phyloP scores from a whole-genome alignment of 176 grass and related monocot species.

The Rhynchospora breviuscula region DNA sequence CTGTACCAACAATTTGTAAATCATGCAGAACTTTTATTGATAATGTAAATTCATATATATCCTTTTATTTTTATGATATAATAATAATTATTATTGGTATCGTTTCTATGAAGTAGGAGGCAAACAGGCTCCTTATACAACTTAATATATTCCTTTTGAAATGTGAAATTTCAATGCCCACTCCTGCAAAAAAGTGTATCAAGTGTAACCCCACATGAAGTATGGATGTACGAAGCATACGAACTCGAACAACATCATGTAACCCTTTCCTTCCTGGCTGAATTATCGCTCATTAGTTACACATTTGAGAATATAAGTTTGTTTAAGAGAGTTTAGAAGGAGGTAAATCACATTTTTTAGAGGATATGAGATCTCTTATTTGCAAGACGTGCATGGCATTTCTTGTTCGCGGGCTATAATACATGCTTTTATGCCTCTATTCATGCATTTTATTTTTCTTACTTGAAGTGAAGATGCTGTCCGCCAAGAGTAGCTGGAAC shows the following conservation, averaged over 20 bases:
- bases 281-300: not conserved
- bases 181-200: not conserved
- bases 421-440: not conserved
- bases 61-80: too few species aligned
- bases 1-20: not conserved
- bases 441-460: conserved; percentile 5
- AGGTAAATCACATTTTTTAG: not conserved
- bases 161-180: not conserved
- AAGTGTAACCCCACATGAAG: not conserved
- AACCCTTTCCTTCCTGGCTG: not conserved
- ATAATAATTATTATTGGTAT: too few species aligned
- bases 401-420: not conserved
- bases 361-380: not conserved
- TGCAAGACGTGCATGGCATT: not conserved
- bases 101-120: too few species aligned
- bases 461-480: conserved; percentile 95
- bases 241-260: too few species aligned
- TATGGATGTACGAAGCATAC: not conserved
- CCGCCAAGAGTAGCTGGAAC: conserved; percentile 84
- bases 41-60: not conserved
- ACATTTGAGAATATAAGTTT: not conserved
- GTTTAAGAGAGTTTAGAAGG: too few species aligned
- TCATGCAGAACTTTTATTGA: not conserved
- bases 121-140: too few species aligned
- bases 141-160: too few species aligned